Conservation (phyloP, 305 asterid genomes). For the Rubia occidens region DNA sequence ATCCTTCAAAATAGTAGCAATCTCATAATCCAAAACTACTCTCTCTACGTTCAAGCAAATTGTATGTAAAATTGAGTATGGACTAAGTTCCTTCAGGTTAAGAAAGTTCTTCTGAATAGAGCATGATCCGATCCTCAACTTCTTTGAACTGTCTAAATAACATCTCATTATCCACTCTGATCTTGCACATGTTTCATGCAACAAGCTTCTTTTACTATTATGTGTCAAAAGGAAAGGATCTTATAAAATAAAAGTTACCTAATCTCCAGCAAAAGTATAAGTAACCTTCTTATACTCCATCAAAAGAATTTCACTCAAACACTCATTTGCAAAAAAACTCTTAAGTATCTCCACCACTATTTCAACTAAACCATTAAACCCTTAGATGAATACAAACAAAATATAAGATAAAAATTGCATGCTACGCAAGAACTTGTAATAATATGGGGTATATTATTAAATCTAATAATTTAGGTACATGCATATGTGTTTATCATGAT, state of each 20-base stretch:
- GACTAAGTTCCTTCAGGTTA: constrained; percentile 42
- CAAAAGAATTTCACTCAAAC: background rate
- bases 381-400: background rate
- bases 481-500: background rate
- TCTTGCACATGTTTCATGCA: constrained; percentile 31
- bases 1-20: constrained; percentile 48
- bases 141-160: constrained; percentile 48
- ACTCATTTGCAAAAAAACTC: no score
- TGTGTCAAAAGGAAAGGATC: background rate
- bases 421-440: background rate
- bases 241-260: background rate
- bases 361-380: background rate
- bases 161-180: constrained; percentile 57
- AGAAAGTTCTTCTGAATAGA: constrained; percentile 56
- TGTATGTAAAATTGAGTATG: constrained; percentile 47
- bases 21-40: constrained; percentile 61
- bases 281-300: background rate
- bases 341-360: background rate
- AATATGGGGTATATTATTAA: background rate
- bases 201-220: background rate
- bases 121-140: constrained; percentile 58
- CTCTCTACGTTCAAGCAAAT: constrained; percentile 57
- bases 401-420: background rate
- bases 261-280: background rate
- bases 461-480: background rate